Conservation (phyloP, 371 early-diverging fungal species). For the Apophysomyces trapeziformis region DNA sequence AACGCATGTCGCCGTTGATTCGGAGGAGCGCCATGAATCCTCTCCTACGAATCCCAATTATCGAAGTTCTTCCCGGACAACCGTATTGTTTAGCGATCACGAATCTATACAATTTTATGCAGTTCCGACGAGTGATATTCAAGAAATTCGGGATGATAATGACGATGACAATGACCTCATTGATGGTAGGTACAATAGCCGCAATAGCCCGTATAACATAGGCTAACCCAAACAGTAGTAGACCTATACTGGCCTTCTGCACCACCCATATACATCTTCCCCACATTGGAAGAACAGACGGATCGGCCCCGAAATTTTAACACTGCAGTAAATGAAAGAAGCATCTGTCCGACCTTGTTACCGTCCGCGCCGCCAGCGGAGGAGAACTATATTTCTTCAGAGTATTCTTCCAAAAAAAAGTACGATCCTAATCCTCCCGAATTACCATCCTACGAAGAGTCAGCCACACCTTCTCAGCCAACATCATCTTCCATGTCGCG, state of each 20-base stretch:
- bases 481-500: neutral
- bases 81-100: neutral
- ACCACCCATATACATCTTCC: constrained; percentile 6
- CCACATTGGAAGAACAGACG: neutral
- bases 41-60: neutral
- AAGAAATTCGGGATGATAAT: neutral
- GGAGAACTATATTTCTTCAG: neutral
- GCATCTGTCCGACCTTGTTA: neutral
- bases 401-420: neutral
- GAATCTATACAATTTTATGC: constrained; percentile 2
- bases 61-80: neutral
- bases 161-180: neutral
- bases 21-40: neutral
- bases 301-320: neutral
- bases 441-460: neutral
- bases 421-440: neutral
- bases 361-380: constrained; percentile 1
- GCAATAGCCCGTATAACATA: neutral
- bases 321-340: neutral
- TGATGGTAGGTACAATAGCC: neutral
- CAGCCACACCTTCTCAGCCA: neutral
- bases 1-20: neutral
- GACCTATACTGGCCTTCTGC: constrained; percentile 5
- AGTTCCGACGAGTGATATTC: neutral
- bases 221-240: neutral